Evolutionary conservation across 768 basidiomycete genomes (phyloP), one percentile per base, ranked within the genome.

Genomic region (Fomitopsis pulvina): DNA sequence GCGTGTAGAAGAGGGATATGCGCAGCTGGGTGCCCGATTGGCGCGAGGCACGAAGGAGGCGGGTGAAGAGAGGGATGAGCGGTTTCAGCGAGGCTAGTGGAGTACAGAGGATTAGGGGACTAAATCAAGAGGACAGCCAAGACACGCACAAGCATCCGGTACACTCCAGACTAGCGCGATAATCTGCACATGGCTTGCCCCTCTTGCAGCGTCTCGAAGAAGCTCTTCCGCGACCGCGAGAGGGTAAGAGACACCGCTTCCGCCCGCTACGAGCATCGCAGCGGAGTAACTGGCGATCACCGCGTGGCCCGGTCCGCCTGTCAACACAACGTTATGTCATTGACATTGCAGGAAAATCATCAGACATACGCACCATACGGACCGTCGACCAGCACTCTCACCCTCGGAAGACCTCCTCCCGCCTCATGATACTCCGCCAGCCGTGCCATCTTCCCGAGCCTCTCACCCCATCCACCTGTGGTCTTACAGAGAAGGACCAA

Each of bases 121-220:
- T 28, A 46, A 54, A 54, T 40, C 48, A 29, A 2, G 44, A 58
- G 49, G 9, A 34, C 10, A 34, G 9, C 10, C 10, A 29, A 24
- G 55, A 48, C 8, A 59, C 69, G 27, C 59, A 76, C 71, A 66
- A 27, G 66, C 70, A 60, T 70, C 71, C 46, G 67, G 65, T 9
- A 79, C 68, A 25, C 70, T 59, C 81, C 81, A 83, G n/a, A 81
- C 65, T 22, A 83, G 66, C 50, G 78, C 75, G 55, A 81, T 70
- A 24, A 71, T 48, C 14, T 71, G 68, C 5, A 73, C 62, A 45
- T 70, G 66, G 32, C 72, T 70, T 18, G 56, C 56, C 47, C 70
- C 63, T 42, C 60, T 32, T 45, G 61, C 37, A 53, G 63, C 66
- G 50, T 68, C 63, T 54, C 64, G 63, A 27, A 82, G 58, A 14